Evolutionary conservation across 305 asterid species (phyloP).

Genomic region (Plantago rigida): DNA sequence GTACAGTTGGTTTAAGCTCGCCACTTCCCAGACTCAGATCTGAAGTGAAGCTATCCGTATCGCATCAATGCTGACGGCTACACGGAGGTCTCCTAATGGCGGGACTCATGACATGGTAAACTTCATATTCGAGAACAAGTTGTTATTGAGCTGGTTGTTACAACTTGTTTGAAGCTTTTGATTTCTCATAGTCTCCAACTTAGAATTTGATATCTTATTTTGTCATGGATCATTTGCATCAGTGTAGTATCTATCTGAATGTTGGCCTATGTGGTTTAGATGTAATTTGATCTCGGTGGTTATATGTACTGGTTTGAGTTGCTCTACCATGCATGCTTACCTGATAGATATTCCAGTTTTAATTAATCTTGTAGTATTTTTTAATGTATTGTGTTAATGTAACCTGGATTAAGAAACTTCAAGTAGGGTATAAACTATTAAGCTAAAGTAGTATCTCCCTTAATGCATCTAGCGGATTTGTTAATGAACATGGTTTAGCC

Average conservation of each 20-base stretch:
- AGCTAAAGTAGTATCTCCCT: constrained; percentile 19
- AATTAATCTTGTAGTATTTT: background rate
- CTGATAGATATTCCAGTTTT: background rate
- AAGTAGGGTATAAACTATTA: background rate
- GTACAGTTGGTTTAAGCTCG: constrained; percentile 34
- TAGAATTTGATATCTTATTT: too few relatives aligned
- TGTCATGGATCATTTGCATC: too few relatives aligned
- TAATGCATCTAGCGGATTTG: constrained; percentile 9
- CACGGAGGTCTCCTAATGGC: constrained; percentile 51
- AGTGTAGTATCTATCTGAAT: too few relatives aligned
- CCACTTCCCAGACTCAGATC: constrained; percentile 37
- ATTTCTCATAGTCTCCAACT: too few relatives aligned
- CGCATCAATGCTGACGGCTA: constrained; percentile 61
- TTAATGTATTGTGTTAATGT: constrained; percentile 12
- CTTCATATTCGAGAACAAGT: background rate
- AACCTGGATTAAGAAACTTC: constrained; percentile 11
- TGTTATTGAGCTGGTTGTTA: background rate
- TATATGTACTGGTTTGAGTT: background rate
- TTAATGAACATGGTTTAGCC: background rate
- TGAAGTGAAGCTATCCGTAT: constrained; percentile 37
- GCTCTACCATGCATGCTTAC: background rate
- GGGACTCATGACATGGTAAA: background rate
- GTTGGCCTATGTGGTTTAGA: too few relatives aligned
- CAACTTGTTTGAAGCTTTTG: too few relatives aligned
- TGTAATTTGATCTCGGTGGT: constrained; percentile 40